Evolutionary conservation across 2,329 filamentous ascomycete genomes (phyloP).

Genomic region (Colletotrichum salicis): DNA sequence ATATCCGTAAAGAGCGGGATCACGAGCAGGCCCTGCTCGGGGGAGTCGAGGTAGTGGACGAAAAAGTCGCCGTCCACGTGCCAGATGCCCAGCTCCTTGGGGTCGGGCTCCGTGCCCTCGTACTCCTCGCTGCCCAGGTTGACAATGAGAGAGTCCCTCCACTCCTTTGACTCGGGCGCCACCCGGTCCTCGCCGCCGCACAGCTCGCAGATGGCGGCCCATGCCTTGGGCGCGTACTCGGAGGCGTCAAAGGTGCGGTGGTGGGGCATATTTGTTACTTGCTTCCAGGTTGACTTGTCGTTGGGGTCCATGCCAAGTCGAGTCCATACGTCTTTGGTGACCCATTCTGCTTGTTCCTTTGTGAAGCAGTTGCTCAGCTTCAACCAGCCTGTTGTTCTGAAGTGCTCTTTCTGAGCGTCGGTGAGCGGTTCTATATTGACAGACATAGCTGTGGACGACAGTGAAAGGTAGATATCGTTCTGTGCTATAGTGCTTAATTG

Average conservation of each 20-base stretch:
- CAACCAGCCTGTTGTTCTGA: conserved; percentile 52
- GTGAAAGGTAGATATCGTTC: no score
- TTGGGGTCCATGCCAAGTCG: conserved; percentile 72
- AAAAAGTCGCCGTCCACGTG: conserved; percentile 81
- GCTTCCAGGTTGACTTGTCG: conserved; percentile 74
- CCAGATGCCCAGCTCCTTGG: conserved; percentile 67
- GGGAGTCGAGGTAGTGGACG: conserved; percentile 76
- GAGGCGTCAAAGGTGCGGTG: conserved; percentile 65
- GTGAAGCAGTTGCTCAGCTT: conserved; percentile 48
- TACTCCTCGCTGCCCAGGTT: conserved; percentile 70
- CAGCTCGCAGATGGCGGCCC: conserved; percentile 73
- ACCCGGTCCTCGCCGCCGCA: conserved; percentile 71
- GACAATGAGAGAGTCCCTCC: conserved; percentile 76
- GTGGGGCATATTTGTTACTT: conserved; percentile 71
- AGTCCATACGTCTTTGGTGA: conserved; percentile 66
- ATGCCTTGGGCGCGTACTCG: conserved; percentile 71
- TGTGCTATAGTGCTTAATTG: no score
- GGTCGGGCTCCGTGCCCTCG: conserved; percentile 60
- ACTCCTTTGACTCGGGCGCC: conserved; percentile 58
- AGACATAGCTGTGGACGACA: conserved; percentile 8
- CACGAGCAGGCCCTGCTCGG: conserved; percentile 75
- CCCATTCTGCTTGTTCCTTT: conserved; percentile 47
- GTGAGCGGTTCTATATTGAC: conserved; percentile 43
- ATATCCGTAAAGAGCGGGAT: conserved; percentile 77
- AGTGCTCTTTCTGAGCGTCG: conserved; percentile 53